phyloP scores from a whole-genome alignment of 768 basidiomycete genomes.

The Cystoderma amianthinum region DNA sequence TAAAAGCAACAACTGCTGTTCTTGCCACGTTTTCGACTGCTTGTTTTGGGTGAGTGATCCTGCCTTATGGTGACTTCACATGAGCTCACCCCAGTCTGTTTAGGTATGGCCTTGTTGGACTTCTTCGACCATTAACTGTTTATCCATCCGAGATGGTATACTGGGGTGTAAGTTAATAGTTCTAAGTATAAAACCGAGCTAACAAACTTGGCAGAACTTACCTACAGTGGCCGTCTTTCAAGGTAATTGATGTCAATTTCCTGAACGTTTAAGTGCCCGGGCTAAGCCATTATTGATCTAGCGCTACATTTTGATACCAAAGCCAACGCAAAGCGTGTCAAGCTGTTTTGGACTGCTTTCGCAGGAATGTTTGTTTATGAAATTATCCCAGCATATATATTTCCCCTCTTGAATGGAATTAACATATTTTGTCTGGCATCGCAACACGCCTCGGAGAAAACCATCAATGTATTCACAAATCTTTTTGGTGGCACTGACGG shows the following conservation, averaged over 20 bases:
- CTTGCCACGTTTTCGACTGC: conserved; percentile 60
- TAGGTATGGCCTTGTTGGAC: conserved; percentile 53
- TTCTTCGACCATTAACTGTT: conserved; percentile 50
- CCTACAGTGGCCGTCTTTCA: conserved; percentile 55
- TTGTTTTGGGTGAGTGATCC: conserved; percentile 43
- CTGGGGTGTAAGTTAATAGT: conserved; percentile 45
- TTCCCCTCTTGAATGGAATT: conserved; percentile 57
- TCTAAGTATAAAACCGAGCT: no score
- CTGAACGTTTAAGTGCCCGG: not conserved
- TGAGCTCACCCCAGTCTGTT: not conserved
- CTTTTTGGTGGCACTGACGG: conserved; percentile 61
- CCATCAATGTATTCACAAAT: conserved; percentile 47
- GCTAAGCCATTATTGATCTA: conserved; percentile 9
- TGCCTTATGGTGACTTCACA: not conserved
- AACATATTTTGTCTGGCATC: conserved; percentile 56
- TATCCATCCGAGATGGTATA: conserved; percentile 64
- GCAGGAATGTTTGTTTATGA: conserved; percentile 47
- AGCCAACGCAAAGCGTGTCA: conserved; percentile 40
- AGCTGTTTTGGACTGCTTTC: conserved; percentile 45
- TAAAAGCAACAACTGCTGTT: conserved; percentile 46
- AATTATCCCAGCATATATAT: conserved; percentile 49
- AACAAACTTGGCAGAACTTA: conserved; percentile 33
- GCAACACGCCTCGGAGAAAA: conserved; percentile 33
- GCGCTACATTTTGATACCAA: conserved; percentile 41
- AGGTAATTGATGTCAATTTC: conserved; percentile 19